Base-by-base conservation (phyloP, 495 filamentous ascomycete species). In the Daldinia decipiens region DNA sequence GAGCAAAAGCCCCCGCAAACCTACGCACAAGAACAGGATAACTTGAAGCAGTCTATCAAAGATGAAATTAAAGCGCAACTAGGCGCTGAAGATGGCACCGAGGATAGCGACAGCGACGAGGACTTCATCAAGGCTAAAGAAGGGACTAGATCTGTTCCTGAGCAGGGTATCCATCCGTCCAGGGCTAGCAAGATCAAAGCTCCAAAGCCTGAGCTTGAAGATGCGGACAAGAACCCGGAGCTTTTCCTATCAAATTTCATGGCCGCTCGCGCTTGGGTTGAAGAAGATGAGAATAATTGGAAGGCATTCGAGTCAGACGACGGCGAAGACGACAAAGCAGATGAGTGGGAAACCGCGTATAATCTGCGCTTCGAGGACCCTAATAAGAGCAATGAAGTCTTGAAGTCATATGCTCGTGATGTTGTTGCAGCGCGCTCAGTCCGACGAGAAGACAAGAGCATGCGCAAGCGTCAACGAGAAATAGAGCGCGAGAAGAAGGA, bases 361-460 rank as follows among this genome's bases (percentile, higher is more conserved):
- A 99, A 99, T 79, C 82, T 97, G 79, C 91, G 95, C 26, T 99
- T 99, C 73, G 95, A 99, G 74, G 91, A 99, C 72, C 93, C 95
- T 0, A 85, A 84, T 71, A 91, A 89, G 68, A 86, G 91, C 66
- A 97, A 97, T 70, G 92, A 97, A 74, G 88, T 90, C 57, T 77
- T 98, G 2, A 88, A 90, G 67, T 93, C 95, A 9, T 95, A 97
- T 79, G 89, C 94, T 60, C 89, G 95, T 87, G 93, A 96, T 76
- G 84, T 91, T 29, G 90, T 90, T 43, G 89, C 89, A 45, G 88
- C 88, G 50, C 89, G 91, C 50, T 93, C 93, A 2, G 94, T 96
- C 38, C 87, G 95, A 52, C 85, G 94, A 62, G 93, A 96, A 59
- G 91, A 93, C 39, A 85, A 86, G 73, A 97, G 84, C 36, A 84